phyloP scores from a whole-genome alignment of 352 stramenopile genomes.

The Pythium brachiatum region DNA sequence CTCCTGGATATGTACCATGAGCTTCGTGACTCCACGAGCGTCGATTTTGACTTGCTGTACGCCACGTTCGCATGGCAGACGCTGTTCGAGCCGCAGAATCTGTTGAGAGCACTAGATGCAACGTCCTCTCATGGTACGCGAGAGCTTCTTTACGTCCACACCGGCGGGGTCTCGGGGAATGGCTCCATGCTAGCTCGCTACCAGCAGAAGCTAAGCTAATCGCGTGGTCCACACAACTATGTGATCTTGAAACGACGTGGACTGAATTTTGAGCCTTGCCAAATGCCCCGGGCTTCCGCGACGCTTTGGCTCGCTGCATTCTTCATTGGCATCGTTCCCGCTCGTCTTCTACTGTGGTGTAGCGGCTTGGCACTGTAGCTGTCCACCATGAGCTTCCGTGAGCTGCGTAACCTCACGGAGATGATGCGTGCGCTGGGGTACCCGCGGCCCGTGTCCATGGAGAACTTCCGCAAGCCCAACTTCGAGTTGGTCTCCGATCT shows the following conservation, averaged over 20 bases:
- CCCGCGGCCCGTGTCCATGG: conserved; percentile 85
- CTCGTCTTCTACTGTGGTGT: background rate
- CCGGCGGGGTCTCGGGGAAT: conserved; percentile 72
- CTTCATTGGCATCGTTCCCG: background rate
- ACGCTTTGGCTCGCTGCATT: conserved; percentile 4
- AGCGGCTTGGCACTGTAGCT: background rate
- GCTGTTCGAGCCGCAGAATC: conserved; percentile 52
- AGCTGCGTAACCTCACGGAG: conserved; percentile 92
- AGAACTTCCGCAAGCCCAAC: conserved; percentile 96
- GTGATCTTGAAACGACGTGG: conserved; percentile 28
- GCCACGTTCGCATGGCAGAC: conserved; percentile 74
- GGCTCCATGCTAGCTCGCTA: conserved; percentile 72
- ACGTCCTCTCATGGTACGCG: conserved; percentile 6
- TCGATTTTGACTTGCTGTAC: conserved; percentile 82
- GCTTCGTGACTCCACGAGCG: conserved; percentile 46
- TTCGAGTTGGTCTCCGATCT: conserved; percentile 95
- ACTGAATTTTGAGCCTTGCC: background rate
- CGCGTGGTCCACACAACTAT: conserved; percentile 14
- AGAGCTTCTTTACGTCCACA: conserved; percentile 81
- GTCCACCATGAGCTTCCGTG: conserved; percentile 74
- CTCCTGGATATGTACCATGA: conserved; percentile 62
- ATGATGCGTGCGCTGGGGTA: conserved; percentile 95
- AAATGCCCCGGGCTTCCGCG: conserved; percentile 4
- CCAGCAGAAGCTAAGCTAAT: conserved; percentile 26
- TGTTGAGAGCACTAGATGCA: conserved; percentile 30